Evolutionary conservation across 2,329 filamentous ascomycete species (phyloP), one percentile per base, ranked within the genome.

Genomic region (Colletotrichum orchidophilum): DNA sequence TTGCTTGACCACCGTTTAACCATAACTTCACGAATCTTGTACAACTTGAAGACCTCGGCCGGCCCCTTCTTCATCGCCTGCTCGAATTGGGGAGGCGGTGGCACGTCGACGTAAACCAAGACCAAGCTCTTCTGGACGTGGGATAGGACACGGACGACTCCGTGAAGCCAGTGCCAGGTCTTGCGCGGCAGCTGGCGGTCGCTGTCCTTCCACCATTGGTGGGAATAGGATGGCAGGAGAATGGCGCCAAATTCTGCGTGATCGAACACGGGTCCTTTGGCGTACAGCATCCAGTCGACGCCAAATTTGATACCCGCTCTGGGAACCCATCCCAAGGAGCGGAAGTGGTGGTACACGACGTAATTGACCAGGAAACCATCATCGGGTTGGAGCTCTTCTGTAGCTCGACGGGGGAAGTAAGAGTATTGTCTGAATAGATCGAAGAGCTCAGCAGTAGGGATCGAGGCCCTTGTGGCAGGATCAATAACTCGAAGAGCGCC

Each of bases 261-360:
- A 26, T 94, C 91, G 80, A 99, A 98, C 0, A 96, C 96, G 0
- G 96, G 96, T 0, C 96, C 96, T 24, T 95, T 92, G 67, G 94
- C 92, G 82, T 99, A 99, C 8, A 99, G 88, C n/a, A 99, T 85
- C 85, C 94, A 98, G 80, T 99, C 96, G 11, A 95, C 93, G 26
- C 94, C 94, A 76, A 99, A 99, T 78, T 99, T 99, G 79, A 97
- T 92, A 42, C 96, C 97, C 5, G 93, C 91, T 15, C 97, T 92
- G 0, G 97, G 93, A 1, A 98, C 94, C 96, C 96, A 99, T 27
- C 96, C 96, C 0, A 98, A 86, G 0, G 95, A 97, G 46, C 96
- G 92, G 83, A 97, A 99, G 80, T 99, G 96, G 79, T 99, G 96
- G 80, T 97, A 99, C 21, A 94, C 94, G 13, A 91, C 91, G 77